Evolutionary conservation across 306 rosid species (phyloP), one percentile per base, ranked within the genome.

Genomic region (Fagus crenata): DNA sequence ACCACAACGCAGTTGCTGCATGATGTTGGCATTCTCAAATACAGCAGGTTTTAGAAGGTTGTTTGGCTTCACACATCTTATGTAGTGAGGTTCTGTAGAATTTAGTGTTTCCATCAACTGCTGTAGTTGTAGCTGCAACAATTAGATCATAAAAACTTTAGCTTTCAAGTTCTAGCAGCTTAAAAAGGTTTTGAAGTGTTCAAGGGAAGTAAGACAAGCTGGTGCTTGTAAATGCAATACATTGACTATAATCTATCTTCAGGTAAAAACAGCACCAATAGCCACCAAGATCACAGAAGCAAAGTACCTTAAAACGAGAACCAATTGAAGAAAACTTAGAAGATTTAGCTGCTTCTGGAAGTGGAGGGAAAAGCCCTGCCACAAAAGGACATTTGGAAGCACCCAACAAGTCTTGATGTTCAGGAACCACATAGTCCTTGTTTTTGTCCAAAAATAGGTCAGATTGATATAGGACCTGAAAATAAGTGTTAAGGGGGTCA

Each of bases 1-100:
- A 85, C 98, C 98, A 87, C 98, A 93, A 39, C 98, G 97, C 82
- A 93, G 89, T 87, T 93, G 98, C 72, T 93, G 98, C 96, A 93
- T 90, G 73, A 93, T 88, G 79, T 93, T 93, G 78, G 80, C 80
- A 75, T 93, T 93, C 90, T 93, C 98, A 83, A 93, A 93, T 69
- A 93, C 54, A 72, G 98, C 94, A 53, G 98, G 98, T 84, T 93
- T 93, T 72, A 93, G 92, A 64, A 90, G 90, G 83, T 93, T 92
- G 82, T 93, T 93, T 85, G 98, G 98, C 82, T 93, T 93, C 75
- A 93, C 96, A 86, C 98, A 93, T 92, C 98, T 90, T 70, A 93
- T 81, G 80, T 93, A 93, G 82, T 92, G 96, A 82, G 98, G 98
- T 79, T 93, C 96, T 68, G 98, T 93, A 55, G 96, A 92, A 83